Conservation (phyloP, 169 alveolate species). For the Neospora caninum region DNA sequence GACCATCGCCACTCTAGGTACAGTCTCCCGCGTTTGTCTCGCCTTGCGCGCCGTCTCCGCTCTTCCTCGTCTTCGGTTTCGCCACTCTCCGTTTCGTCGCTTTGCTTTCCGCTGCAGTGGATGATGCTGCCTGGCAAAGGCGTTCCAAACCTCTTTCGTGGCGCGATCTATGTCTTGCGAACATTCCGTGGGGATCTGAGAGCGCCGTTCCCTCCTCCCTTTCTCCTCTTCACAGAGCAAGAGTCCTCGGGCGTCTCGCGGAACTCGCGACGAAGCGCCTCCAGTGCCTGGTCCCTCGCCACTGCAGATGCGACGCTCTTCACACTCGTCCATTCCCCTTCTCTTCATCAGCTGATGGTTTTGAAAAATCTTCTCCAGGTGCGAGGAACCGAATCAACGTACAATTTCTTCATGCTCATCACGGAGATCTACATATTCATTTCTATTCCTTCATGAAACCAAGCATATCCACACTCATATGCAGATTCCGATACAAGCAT, state of each 20-base stretch:
- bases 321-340: constrained; percentile 10
- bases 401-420: background rate
- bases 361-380: constrained; percentile 14
- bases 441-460: background rate
- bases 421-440: background rate
- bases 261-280: background rate
- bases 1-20: constrained; percentile 34
- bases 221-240: background rate
- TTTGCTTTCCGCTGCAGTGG: no score
- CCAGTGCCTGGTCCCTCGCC: background rate
- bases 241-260: background rate
- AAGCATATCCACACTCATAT: background rate
- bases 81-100: no score
- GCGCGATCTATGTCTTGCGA: no score
- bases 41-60: background rate
- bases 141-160: no score
- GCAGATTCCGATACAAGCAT: background rate
- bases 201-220: background rate
- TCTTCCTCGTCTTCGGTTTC: no score
- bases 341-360: constrained; percentile 33
- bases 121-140: no score
- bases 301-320: constrained; percentile 41
- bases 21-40: background rate
- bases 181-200: no score
- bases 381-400: background rate